Evolutionary conservation across 108 stramenopile genomes (phyloP), one percentile per base, ranked within the genome.

Genomic region (Chaetoceros tenuissimus): DNA sequence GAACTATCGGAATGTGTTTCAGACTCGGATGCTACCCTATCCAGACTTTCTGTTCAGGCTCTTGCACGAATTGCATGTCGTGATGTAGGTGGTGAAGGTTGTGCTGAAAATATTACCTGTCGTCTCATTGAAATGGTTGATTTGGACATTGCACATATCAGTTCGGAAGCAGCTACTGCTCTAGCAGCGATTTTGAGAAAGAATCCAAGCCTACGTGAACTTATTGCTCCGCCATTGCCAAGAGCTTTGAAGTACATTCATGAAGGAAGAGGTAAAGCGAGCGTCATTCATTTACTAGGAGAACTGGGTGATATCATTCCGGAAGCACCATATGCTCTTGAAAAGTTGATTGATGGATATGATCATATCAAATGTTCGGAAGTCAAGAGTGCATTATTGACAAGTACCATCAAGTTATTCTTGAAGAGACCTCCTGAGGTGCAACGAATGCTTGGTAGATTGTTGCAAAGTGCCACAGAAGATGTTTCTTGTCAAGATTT

Each of bases 281-380:
- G 90, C 29, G 67, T 96, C 31, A 77, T 99, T 27, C 97, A 90
- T 71, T 70, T 99, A 59, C 56, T 98, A 18, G 99, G 97, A n/a
- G 97, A 99, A 74, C 98, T 89, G 63, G 97, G 97, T 17, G 85
- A 83, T 17, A 64, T 88, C 24, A 75, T 98, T 27, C 57, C 68
- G 21, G 94, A 96, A 49, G 97, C 97, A 1, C 99, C 99, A 0
- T 99, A 99, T 73, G 74, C 93, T n/a, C 64, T 99, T 45, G 99
- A 99, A 69, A 89, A 83, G 50, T 69, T 94, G 25, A 90, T 90
- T 63, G 87, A 90, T 68, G 64, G 74, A 3, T 90, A 94, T 50
- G 87, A 81, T 21, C 55, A 63, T 24, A 72, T 82, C 47, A 64
- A 65, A 23, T 80, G 82, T 53, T 67, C 71, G 21, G 46, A 48